A percentile compares a stretch with the other conserved stretches of the same genome.
Evolutionary conservation across 2,329 filamentous ascomycete genomes (phyloP).

Genomic region (Phyllachora maydis): DNA sequence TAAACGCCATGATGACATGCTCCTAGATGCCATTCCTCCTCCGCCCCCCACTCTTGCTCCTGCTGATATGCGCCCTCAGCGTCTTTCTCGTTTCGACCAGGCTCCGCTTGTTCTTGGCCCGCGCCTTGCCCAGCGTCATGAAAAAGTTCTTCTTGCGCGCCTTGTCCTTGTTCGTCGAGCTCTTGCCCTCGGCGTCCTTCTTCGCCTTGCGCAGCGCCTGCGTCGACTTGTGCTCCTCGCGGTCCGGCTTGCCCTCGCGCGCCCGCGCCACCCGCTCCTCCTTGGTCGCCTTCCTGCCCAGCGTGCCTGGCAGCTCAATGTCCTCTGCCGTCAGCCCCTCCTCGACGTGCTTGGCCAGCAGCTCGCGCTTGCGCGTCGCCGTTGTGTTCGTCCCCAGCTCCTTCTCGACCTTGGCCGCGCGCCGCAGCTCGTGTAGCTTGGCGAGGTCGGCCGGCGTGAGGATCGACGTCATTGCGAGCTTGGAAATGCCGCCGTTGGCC

Average conservation of each 20-base stretch:
- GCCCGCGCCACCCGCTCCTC: constrained; percentile 75
- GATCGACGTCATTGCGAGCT: constrained; percentile 79
- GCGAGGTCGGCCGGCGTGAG: constrained; percentile 91
- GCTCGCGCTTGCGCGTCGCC: constrained; percentile 24
- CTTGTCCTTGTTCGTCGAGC: constrained; percentile 94
- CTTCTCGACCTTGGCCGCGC: constrained; percentile 51
- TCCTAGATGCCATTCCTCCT: constrained; percentile 42
- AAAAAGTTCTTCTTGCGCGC: constrained; percentile 93
- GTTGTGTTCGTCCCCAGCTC: constrained; percentile 20
- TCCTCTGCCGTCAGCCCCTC: constrained; percentile 79
- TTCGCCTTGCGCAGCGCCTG: constrained; percentile 69
- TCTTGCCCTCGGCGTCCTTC: constrained; percentile 81
- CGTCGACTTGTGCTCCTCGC: constrained; percentile 67
- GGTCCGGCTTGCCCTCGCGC: constrained; percentile 59
- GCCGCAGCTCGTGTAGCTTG: constrained; percentile 75
- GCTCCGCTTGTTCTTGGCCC: constrained; percentile 87
- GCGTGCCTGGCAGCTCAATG: constrained; percentile 67
- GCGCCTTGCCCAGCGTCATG: constrained; percentile 94
- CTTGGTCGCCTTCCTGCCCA: constrained; percentile 72
- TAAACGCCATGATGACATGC: too few species aligned
- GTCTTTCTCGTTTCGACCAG: constrained; percentile 68
- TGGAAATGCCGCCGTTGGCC: constrained; percentile 31
- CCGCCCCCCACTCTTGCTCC: constrained; percentile 67
- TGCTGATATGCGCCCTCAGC: constrained; percentile 60
- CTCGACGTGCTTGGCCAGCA: constrained; percentile 49